phyloP scores from a whole-genome alignment of 257 asterid genomes.

The Forsythia viridissima region DNA sequence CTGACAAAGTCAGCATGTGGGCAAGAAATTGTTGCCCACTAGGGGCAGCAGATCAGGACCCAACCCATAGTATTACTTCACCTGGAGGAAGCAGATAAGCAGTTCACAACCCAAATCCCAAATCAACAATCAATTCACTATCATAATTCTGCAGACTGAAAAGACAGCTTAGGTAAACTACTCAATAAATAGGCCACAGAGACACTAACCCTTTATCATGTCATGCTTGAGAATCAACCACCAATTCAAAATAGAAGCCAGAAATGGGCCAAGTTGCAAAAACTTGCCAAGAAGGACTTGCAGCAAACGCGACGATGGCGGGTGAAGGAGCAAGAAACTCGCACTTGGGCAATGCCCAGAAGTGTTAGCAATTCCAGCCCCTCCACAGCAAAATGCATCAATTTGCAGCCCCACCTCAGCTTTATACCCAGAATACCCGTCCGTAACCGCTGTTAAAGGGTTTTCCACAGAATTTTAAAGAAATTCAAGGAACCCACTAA shows the following conservation, averaged over 20 bases:
- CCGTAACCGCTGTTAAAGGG: not conserved
- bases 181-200: not conserved
- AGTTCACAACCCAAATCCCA: not conserved
- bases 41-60: too few species aligned
- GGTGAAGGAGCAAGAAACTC: conserved; percentile 2
- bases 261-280: not conserved
- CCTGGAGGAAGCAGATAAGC: not conserved
- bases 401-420: not conserved
- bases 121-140: not conserved
- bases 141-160: not conserved
- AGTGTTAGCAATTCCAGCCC: conserved; percentile 1
- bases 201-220: not conserved
- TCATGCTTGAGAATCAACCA: not conserved
- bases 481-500: not conserved
- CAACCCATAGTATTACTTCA: not conserved
- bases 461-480: not conserved
- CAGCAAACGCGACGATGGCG: not conserved
- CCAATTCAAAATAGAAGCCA: not conserved
- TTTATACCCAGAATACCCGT: not conserved
- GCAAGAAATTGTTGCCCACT: too few species aligned
- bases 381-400: conserved; percentile 1
- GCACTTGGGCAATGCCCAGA: conserved; percentile 1
- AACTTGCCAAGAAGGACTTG: not conserved
- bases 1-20: too few species aligned
- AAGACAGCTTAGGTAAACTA: not conserved